Base-by-base conservation (phyloP, 495 filamentous ascomycete genomes). In the Xylaria curta region DNA sequence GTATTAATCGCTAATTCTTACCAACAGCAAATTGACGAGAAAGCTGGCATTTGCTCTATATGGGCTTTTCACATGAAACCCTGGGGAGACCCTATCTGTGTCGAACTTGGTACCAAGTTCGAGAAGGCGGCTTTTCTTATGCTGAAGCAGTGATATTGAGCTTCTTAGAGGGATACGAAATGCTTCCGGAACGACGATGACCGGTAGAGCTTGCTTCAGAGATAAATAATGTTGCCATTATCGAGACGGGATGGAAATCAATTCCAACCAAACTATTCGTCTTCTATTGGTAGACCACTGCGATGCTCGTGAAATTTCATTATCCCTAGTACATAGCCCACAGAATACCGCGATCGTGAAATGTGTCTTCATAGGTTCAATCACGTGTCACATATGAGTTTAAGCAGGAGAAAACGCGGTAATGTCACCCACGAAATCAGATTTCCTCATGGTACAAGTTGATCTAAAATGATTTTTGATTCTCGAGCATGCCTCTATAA, bases 401-500 rank as follows among this genome's bases (percentile, higher is more conserved):
- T 28, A 13, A 28, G 28, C 21, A 33, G 44, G 19, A 17, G 15
- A 54, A 15, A 38, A 24, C n/a, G 10, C 3, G 5, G 33, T n/a
- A 24, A 21, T 21, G 42, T 56, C 38, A 56, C 24, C 38, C 13
- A 33, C n/a, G 15, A 36, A 59, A 38, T 69, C 4, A n/a, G 21
- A 15, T n/a, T 28, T 56, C 17, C 6, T 19, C 17, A n/a, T 53
- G 47, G 10, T 54, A 69, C 24, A 46, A 40, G 9, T 66, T 28
- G 61, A 49, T 71, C 61, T 71, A 71, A 49, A 49, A 33, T 65
- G 9, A 60, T 66, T 71, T 71, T 60, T 66, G 5, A 65, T 65
- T 71, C 36, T 36, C 24, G 26, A 63, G 62, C 62, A 69, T 70
- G 66, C 49, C 59, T 66, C 68, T 74, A 69, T 72, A 73, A 68